Evolutionary conservation across 345 rosid species (phyloP).

Genomic region (Lumnitzera littorea): DNA sequence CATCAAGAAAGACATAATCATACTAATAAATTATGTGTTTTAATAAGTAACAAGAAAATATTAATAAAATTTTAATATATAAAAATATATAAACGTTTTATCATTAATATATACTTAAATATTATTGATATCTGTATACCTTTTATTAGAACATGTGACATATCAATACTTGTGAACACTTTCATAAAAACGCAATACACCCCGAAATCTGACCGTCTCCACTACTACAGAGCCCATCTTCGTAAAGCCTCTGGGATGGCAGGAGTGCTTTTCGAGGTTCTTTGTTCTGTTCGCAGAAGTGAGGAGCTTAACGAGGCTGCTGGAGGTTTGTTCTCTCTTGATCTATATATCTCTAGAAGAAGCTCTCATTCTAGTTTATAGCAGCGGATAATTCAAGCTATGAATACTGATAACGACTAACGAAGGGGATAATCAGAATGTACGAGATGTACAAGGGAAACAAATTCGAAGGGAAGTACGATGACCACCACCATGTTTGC

Average conservation of each 20-base stretch:
- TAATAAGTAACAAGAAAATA: too few species aligned
- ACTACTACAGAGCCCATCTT: constrained; percentile 76
- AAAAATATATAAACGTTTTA: too few species aligned
- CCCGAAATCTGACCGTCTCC: not conserved
- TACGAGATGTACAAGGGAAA: constrained; percentile 87
- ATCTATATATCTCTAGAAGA: not conserved
- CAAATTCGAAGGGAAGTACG: constrained; percentile 18
- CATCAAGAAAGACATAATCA: not conserved
- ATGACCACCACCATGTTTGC: too few species aligned
- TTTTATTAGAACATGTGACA: too few species aligned
- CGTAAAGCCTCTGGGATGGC: constrained; percentile 98
- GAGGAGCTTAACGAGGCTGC: constrained; percentile 99
- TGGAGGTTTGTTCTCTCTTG: constrained; percentile 52
- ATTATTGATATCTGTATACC: too few species aligned
- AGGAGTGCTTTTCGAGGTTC: constrained; percentile 95
- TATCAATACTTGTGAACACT: too few species aligned
- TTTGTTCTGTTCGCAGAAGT: constrained; percentile 87
- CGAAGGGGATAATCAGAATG: too few species aligned
- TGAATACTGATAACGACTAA: constrained; percentile 92
- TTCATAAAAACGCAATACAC: too few species aligned
- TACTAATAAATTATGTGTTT: too few species aligned
- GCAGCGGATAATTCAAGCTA: not conserved
- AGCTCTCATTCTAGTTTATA: not conserved
- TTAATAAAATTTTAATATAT: too few species aligned
- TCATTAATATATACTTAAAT: too few species aligned